Evolutionary conservation across 305 asterid species (phyloP).

Genomic region (Rubia tinctorum): DNA sequence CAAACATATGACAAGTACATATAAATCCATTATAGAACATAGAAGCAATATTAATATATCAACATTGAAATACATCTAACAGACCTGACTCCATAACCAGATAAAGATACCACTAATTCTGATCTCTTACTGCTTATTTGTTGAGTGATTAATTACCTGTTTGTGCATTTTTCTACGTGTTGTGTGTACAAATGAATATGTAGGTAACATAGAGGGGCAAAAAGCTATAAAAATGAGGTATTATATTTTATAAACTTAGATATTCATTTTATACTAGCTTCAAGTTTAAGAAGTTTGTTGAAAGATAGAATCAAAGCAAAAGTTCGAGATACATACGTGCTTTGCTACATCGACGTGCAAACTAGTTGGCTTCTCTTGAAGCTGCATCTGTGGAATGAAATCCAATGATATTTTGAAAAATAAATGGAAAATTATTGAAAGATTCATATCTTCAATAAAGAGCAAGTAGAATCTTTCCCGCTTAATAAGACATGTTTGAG

Average conservation of each 20-base stretch:
- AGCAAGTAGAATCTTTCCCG: no score
- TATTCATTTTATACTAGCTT: no score
- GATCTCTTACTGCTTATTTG: background rate
- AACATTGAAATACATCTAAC: background rate
- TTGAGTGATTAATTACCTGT: no score
- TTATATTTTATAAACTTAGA: no score
- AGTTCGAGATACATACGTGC: constrained; percentile 25
- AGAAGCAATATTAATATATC: background rate
- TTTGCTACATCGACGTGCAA: constrained; percentile 38
- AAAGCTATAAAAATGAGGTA: no score
- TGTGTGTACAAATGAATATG: no score
- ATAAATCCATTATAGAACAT: background rate
- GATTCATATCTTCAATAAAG: background rate
- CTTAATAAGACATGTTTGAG: background rate
- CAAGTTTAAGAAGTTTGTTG: no score
- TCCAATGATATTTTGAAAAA: background rate
- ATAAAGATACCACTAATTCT: background rate
- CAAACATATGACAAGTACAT: background rate
- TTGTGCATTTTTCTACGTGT: no score
- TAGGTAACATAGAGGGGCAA: no score
- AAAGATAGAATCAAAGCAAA: background rate
- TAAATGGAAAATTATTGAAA: background rate
- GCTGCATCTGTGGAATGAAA: constrained; percentile 25
- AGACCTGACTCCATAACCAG: background rate
- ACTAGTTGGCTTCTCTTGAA: constrained; percentile 37